phyloP scores from a whole-genome alignment of 805 yeast species.

The Kluyveromyces siamensis region DNA sequence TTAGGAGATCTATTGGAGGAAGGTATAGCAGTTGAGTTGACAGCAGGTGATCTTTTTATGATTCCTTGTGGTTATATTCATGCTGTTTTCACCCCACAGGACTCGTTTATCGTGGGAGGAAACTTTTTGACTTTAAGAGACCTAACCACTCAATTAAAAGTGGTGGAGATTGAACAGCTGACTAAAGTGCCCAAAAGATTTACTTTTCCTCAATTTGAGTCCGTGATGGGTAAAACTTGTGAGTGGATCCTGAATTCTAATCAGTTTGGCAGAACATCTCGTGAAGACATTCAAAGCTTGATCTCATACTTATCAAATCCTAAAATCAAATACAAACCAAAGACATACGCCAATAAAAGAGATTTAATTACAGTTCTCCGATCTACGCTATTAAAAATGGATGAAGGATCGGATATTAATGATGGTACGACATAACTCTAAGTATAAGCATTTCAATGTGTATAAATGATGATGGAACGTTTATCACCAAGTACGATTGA shows the following conservation, averaged over 20 bases:
- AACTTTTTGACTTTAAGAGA: conserved; percentile 66
- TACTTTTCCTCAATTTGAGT: conserved; percentile 68
- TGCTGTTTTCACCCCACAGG: conserved; percentile 75
- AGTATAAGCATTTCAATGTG: no score
- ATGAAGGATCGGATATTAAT: background rate
- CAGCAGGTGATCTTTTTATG: conserved; percentile 63
- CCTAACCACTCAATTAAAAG: conserved; percentile 51
- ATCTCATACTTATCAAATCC: conserved; percentile 9
- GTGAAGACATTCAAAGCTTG: conserved; percentile 8
- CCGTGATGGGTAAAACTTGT: conserved; percentile 35
- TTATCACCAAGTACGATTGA: background rate
- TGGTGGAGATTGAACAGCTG: conserved; percentile 51
- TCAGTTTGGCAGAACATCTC: background rate
- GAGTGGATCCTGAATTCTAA: conserved; percentile 10
- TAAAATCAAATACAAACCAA: conserved; percentile 13
- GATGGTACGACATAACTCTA: background rate
- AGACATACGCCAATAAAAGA: conserved; percentile 9
- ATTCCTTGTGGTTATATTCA: conserved; percentile 94
- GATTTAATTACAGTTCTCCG: conserved; percentile 7
- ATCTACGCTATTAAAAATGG: background rate
- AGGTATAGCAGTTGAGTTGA: conserved; percentile 47
- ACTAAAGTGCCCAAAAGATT: conserved; percentile 71
- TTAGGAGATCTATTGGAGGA: conserved; percentile 44
- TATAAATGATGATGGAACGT: background rate
- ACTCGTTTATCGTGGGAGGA: conserved; percentile 81